Evolutionary conservation across 2,329 filamentous ascomycete species (phyloP), one percentile per base, ranked within the genome.

Genomic region (Bipolaris victoriae): DNA sequence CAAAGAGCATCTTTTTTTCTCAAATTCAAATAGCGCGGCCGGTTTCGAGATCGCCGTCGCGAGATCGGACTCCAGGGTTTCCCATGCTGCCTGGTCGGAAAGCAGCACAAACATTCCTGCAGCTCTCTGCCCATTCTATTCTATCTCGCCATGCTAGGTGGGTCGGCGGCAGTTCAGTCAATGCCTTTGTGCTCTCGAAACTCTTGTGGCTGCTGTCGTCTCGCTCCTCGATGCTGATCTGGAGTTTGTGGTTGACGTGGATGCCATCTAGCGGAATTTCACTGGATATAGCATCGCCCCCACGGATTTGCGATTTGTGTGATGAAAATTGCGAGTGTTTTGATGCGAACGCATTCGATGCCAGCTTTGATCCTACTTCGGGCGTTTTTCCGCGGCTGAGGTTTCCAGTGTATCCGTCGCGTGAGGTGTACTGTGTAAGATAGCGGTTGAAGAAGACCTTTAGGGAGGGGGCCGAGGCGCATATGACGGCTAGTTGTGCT

Each of bases 391-490:
- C 60, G 11, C 49, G 50, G 40, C 45, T 64, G 4, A 43, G 45
- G 1, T 52, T 49, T 5, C 35, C 57, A 5, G 58, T 56, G 20
- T 63, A 61, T 13, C 54, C 62, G 11, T 46, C 56, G 10, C 58
- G 59, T 9, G 55, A 52, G 6, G 56, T 56, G 3, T 57, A 58
- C 7, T 63, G 49, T 41, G 62, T 67, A 49, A 79, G 70, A 63
- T 79, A 80, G 16, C 70, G 73, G n/a, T 69, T 67, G 69, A 80
- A 78, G 61, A 80, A 77, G 16, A 77, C 71, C 29, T 80, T 78
- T 22, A 81, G 67, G 1, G 79, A 77, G 1, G 79, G 79, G 0
- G 76, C 77, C 1, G 74, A 77, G 3, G 78, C 76, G 54, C 78
- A 80, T 37, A 80, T 74, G 11, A 80, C 72, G 13, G 70, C 78